Percentiles rank a stretch among this genome's conserved stretches.
Evolutionary conservation across 1,139 yeast genomes (phyloP).

Genomic region (Zygosaccharomyces pseudobailii): DNA sequence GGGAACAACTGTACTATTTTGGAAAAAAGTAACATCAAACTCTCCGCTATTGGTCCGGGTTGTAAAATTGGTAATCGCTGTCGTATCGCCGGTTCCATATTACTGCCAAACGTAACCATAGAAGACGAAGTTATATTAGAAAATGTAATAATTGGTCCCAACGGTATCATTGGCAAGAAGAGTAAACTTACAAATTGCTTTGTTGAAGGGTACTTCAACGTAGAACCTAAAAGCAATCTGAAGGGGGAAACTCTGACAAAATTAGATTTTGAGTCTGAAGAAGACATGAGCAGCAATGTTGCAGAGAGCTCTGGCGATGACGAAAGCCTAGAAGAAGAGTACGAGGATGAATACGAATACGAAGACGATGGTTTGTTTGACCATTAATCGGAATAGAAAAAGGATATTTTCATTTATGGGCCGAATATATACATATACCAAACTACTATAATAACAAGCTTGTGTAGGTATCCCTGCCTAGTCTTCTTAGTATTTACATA

Average conservation of each 20-base stretch:
- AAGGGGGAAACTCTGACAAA: slow-evolving; percentile 82
- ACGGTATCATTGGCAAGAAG: slow-evolving; percentile 56
- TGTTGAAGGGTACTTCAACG: slow-evolving; percentile 73
- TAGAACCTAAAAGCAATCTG: slow-evolving; percentile 54
- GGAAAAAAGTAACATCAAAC: slow-evolving; percentile 79
- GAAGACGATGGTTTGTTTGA: slow-evolving; percentile 48
- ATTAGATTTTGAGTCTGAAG: slow-evolving; percentile 46
- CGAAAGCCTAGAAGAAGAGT: slow-evolving; percentile 31
- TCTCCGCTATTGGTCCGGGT: slow-evolving; percentile 72
- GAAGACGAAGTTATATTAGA: slow-evolving; percentile 79
- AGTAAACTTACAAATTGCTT: slow-evolving; percentile 69
- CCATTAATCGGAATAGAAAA: slow-evolving; percentile 29
- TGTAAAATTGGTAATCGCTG: slow-evolving; percentile 82
- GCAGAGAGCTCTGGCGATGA: slow-evolving; percentile 22
- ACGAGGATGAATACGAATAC: slow-evolving; percentile 41
- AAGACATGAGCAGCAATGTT: slow-evolving; percentile 20
- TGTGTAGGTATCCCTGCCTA: slow-evolving; percentile 6
- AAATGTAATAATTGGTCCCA: slow-evolving; percentile 79
- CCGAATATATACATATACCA: not conserved
- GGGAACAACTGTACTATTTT: slow-evolving; percentile 58
- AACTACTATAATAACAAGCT: not conserved
- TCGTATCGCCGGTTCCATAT: slow-evolving; percentile 78
- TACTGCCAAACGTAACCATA: slow-evolving; percentile 64
- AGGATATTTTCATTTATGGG: not conserved
- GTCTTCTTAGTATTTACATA: not conserved